Evolutionary conservation across 2,329 filamentous ascomycete genomes (phyloP).

Genomic region (Ascochyta clinopodiicola): DNA sequence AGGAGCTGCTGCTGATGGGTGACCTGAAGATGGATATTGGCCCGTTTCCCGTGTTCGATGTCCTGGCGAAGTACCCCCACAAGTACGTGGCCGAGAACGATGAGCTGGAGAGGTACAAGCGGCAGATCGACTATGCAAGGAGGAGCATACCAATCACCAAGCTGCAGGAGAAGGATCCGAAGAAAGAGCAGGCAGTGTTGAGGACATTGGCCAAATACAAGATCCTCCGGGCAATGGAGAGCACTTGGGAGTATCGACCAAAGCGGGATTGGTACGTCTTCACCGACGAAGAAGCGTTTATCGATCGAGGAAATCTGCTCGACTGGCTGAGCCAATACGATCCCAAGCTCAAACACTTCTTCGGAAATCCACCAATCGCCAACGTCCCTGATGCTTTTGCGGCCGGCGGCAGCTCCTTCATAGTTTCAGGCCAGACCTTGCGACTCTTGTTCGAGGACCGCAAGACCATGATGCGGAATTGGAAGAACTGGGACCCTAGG

Average conservation of each 20-base stretch:
- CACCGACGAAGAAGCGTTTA: conserved; percentile 65
- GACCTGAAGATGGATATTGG: conserved; percentile 46
- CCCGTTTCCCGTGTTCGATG: conserved; percentile 47
- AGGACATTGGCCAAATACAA: conserved; percentile 48
- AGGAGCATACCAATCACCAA: conserved; percentile 35
- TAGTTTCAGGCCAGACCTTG: conserved; percentile 59
- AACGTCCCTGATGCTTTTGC: conserved; percentile 54
- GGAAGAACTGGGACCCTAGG: conserved; percentile 56
- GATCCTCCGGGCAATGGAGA: conserved; percentile 46
- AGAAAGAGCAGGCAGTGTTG: conserved; percentile 29
- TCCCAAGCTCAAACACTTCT: conserved; percentile 56
- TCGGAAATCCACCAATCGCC: conserved; percentile 52
- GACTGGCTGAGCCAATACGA: conserved; percentile 61
- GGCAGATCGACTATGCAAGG: conserved; percentile 40
- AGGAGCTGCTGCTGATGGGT: conserved; percentile 48
- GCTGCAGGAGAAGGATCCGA: conserved; percentile 26
- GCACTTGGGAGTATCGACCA: conserved; percentile 47
- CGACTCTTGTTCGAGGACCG: conserved; percentile 51
- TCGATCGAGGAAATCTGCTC: conserved; percentile 61
- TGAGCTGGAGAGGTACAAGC: conserved; percentile 48
- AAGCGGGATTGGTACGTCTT: conserved; percentile 66
- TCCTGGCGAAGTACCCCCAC: conserved; percentile 39
- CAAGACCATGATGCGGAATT: conserved; percentile 48
- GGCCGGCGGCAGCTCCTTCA: conserved; percentile 61
- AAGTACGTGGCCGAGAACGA: conserved; percentile 37